Evolutionary conservation across 1,284 basidiomycete species (phyloP).

Genomic region (Leucoagaricus sp.): DNA sequence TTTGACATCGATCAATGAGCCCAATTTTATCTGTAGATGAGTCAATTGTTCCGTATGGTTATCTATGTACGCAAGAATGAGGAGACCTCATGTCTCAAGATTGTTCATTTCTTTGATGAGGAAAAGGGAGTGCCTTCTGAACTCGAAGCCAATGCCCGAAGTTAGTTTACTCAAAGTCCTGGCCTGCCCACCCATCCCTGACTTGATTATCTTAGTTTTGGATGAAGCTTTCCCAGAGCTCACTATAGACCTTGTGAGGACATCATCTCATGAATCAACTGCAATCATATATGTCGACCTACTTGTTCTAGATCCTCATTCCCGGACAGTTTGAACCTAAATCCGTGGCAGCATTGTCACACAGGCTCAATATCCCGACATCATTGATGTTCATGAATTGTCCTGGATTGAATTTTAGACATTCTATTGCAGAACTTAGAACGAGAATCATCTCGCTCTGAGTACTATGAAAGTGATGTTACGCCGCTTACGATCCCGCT

Average conservation of each 20-base stretch:
- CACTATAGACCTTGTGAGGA: slow-evolving; percentile 53
- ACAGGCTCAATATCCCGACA: slow-evolving; percentile 44
- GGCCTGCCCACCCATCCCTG: slow-evolving; percentile 2
- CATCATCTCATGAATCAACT: slow-evolving; percentile 4
- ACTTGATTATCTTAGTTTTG: slow-evolving; percentile 38
- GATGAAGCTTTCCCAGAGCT: slow-evolving; percentile 66
- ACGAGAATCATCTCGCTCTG: slow-evolving; percentile 50
- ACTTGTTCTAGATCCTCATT: slow-evolving; percentile 45
- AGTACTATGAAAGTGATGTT: no score
- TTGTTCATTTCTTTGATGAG: slow-evolving; percentile 62
- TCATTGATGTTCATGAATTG: slow-evolving; percentile 58
- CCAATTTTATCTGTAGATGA: slow-evolving; percentile 48
- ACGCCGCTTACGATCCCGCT: no score
- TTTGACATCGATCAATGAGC: not conserved
- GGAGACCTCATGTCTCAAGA: slow-evolving; percentile 64
- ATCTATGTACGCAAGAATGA: slow-evolving; percentile 68
- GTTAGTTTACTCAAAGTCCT: slow-evolving; percentile 32
- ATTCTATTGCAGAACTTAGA: slow-evolving; percentile 47
- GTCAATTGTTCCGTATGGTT: slow-evolving; percentile 62
- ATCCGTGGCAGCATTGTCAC: slow-evolving; percentile 46
- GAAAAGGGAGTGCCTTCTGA: slow-evolving; percentile 56
- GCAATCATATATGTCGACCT: not conserved
- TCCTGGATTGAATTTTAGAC: slow-evolving; percentile 42
- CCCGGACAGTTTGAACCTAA: slow-evolving; percentile 45
- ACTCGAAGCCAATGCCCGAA: slow-evolving; percentile 63